A percentile compares a stretch with the other conserved stretches of the same genome.
Conservation (phyloP, 768 basidiomycete genomes). For the Piloderma croceum region DNA sequence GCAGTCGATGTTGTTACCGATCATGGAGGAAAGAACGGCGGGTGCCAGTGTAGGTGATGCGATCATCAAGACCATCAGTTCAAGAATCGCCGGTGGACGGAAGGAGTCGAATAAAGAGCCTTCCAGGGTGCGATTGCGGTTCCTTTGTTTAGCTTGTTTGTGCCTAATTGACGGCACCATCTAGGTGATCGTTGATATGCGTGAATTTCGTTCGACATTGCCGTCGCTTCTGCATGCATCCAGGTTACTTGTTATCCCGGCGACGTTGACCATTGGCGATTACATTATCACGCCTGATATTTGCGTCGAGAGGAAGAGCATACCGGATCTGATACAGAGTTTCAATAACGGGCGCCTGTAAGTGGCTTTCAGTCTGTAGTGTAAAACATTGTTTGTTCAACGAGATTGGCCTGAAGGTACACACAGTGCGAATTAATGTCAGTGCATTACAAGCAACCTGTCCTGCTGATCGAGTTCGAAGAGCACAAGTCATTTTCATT, state of each 20-base stretch:
- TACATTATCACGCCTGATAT: too few species aligned
- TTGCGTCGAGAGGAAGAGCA: too few species aligned
- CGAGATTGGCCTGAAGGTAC: too few species aligned
- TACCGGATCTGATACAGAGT: constrained; percentile 87
- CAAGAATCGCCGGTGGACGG: constrained; percentile 81
- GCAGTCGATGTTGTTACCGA: constrained; percentile 88
- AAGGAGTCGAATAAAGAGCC: constrained; percentile 60
- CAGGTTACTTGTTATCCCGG: too few species aligned
- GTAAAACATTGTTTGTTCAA: too few species aligned
- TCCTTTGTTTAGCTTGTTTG: background rate
- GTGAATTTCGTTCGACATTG: constrained; percentile 90
- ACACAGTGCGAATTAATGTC: too few species aligned
- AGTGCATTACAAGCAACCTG: constrained; percentile 93
- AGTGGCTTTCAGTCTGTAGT: constrained; percentile 31
- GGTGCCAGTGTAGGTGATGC: too few species aligned
- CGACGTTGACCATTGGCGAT: too few species aligned
- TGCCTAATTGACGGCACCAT: too few species aligned
- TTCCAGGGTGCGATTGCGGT: constrained; percentile 42
- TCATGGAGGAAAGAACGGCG: constrained; percentile 55
- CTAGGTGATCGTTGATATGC: constrained; percentile 97
- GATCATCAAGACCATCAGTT: too few species aligned
- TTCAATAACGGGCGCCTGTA: constrained; percentile 92
- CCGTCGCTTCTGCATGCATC: constrained; percentile 87
- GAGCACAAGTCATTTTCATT: constrained; percentile 94
- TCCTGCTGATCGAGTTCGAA: constrained; percentile 94